Percentiles rank a stretch among this genome's conserved stretches.
phyloP scores from a whole-genome alignment of 1,284 basidiomycete species.

The Puccinia coronata region DNA sequence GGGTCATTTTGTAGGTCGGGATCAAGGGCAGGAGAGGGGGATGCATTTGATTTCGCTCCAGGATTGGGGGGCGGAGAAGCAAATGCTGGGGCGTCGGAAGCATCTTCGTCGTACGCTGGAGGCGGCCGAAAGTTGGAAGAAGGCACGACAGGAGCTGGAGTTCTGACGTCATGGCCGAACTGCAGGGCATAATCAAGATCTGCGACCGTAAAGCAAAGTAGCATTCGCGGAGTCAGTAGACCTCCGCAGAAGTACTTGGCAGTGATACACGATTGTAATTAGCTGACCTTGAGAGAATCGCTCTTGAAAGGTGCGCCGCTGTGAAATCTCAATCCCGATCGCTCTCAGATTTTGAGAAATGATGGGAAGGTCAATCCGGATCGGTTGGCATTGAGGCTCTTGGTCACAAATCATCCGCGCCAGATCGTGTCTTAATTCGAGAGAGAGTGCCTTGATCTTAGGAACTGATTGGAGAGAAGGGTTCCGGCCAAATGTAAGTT shows the following conservation, averaged over 20 bases:
- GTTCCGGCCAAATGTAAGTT: background rate
- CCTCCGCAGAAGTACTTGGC: background rate
- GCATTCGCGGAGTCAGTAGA: background rate
- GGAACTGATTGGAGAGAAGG: background rate
- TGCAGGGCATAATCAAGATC: constrained; percentile 45
- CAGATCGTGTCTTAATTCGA: constrained; percentile 35
- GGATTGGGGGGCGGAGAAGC: background rate
- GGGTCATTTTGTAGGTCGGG: constrained; percentile 8
- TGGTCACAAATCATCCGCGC: constrained; percentile 47
- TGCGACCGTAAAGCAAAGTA: background rate
- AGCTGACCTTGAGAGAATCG: constrained; percentile 33
- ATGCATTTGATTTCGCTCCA: background rate
- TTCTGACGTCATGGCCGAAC: constrained; percentile 16
- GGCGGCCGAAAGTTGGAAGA: constrained; percentile 28
- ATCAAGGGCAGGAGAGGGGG: background rate
- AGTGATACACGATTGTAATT: background rate
- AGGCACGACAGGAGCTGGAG: constrained; percentile 1
- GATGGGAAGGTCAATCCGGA: constrained; percentile 33
- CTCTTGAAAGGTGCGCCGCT: constrained; percentile 48
- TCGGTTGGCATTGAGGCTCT: constrained; percentile 37
- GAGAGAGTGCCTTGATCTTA: constrained; percentile 25
- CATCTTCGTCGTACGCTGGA: constrained; percentile 32
- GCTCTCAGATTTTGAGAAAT: constrained; percentile 39
- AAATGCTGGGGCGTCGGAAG: background rate
- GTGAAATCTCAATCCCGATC: constrained; percentile 46